Conservation (phyloP, 2,329 filamentous ascomycete species). For the Rachicladosporium sp. region DNA sequence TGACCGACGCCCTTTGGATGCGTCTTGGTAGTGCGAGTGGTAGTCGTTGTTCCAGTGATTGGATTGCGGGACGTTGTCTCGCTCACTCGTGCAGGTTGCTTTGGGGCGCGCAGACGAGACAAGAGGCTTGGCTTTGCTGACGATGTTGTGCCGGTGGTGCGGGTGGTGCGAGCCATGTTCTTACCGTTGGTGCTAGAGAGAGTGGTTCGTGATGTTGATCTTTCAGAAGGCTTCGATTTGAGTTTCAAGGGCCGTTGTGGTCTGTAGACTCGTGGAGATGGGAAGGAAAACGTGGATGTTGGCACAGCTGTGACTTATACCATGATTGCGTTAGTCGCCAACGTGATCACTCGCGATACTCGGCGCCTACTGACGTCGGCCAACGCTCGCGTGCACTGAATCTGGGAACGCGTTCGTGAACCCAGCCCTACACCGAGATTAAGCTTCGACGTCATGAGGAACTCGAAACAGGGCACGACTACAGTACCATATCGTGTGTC, state of each 20-base stretch:
- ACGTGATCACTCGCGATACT: no score
- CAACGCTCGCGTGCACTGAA: no score
- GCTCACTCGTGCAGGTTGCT: slow-evolving; percentile 29
- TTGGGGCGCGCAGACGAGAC: slow-evolving; percentile 38
- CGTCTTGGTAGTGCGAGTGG: slow-evolving; percentile 20
- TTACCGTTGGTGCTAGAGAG: background rate
- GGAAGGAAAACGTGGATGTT: background rate
- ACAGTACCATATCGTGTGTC: no score
- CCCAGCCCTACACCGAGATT: no score
- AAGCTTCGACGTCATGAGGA: no score
- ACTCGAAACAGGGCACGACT: no score
- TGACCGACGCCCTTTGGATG: slow-evolving; percentile 16
- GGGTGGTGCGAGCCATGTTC: slow-evolving; percentile 13
- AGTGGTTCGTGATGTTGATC: background rate
- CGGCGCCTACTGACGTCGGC: no score
- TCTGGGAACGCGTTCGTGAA: no score
- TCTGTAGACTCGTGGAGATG: background rate
- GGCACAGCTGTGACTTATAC: background rate
- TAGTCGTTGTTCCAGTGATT: slow-evolving; percentile 22
- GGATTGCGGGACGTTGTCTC: slow-evolving; percentile 32
- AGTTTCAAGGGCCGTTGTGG: background rate
- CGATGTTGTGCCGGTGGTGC: slow-evolving; percentile 15
- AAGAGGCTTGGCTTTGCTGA: slow-evolving; percentile 41
- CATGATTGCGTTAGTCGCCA: no score
- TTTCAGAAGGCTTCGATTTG: background rate